Percentiles rank a stretch among this genome's conserved stretches.
Conservation (phyloP, 2,329 filamentous ascomycete genomes). For the Saccharata proteae region DNA sequence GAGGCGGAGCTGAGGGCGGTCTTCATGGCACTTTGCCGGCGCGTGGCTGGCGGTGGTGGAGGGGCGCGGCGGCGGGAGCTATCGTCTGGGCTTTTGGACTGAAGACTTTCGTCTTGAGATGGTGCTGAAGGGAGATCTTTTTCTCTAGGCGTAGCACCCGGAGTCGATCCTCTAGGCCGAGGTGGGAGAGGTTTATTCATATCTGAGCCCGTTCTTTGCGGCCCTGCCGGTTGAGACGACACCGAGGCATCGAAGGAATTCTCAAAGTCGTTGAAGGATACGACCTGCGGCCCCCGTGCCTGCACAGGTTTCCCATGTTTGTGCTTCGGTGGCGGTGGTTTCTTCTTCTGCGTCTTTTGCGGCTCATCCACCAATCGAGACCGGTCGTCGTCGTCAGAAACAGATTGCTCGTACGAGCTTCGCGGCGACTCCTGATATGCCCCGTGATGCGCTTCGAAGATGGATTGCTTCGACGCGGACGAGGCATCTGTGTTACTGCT, state of each 20-base stretch:
- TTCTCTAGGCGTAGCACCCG: neutral
- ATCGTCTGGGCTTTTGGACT: slow-evolving; percentile 9
- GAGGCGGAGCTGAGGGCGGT: slow-evolving; percentile 24
- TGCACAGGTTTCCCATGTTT: slow-evolving; percentile 67
- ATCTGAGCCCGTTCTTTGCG: slow-evolving; percentile 30
- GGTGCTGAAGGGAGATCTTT: slow-evolving; percentile 4
- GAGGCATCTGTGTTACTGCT: slow-evolving; percentile 47
- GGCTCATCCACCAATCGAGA: slow-evolving; percentile 15
- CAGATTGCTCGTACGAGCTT: slow-evolving; percentile 46
- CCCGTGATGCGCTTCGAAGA: slow-evolving; percentile 40
- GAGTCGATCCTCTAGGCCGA: slow-evolving; percentile 26
- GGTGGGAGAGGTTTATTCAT: slow-evolving; percentile 52
- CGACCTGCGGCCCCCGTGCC: slow-evolving; percentile 28
- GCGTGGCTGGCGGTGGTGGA: slow-evolving; percentile 18
- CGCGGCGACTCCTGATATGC: slow-evolving; percentile 39
- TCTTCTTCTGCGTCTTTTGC: slow-evolving; percentile 42
- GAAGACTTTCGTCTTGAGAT: slow-evolving; percentile 9
- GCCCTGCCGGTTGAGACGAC: slow-evolving; percentile 14
- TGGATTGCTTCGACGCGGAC: slow-evolving; percentile 47
- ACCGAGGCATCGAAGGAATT: slow-evolving; percentile 12
- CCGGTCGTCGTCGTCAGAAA: slow-evolving; percentile 37
- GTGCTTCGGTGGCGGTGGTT: slow-evolving; percentile 58
- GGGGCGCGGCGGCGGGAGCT: slow-evolving; percentile 10
- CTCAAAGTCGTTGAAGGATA: slow-evolving; percentile 22
- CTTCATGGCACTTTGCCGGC: slow-evolving; percentile 22